Evolutionary conservation across 306 rosid genomes (phyloP).

Genomic region (Prosopis cineraria): DNA sequence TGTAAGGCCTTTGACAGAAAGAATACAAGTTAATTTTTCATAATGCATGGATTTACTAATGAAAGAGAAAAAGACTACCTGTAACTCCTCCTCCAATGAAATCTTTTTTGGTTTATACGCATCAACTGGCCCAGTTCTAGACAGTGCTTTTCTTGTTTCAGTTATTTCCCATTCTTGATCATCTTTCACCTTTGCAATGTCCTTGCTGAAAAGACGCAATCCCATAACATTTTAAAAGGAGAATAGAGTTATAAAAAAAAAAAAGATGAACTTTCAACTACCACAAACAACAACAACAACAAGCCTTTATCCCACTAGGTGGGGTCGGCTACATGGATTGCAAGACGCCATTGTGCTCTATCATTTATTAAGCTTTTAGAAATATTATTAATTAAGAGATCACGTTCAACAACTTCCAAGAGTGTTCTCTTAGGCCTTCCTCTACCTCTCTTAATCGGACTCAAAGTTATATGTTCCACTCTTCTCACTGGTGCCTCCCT

Average conservation of each 20-base stretch:
- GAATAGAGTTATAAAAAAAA: not conserved
- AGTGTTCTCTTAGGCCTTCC: no score
- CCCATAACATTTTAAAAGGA: slow-evolving; percentile 29
- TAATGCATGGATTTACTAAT: not conserved
- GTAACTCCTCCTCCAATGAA: slow-evolving; percentile 73
- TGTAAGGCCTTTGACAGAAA: slow-evolving; percentile 57
- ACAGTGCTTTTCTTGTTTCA: slow-evolving; percentile 74
- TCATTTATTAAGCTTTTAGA: no score
- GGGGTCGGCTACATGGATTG: no score
- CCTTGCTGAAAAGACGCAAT: slow-evolving; percentile 63
- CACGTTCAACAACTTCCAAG: no score
- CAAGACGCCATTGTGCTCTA: no score
- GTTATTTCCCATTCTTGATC: slow-evolving; percentile 91
- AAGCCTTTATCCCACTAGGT: no score
- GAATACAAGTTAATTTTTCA: slow-evolving; percentile 25
- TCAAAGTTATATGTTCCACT: no score
- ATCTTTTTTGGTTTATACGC: slow-evolving; percentile 75
- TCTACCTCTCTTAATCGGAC: no score
- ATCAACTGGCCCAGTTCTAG: slow-evolving; percentile 72
- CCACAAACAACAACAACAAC: no score
- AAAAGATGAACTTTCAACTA: slow-evolving; percentile 5
- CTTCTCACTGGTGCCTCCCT: no score
- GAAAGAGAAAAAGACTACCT: slow-evolving; percentile 47
- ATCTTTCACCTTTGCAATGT: slow-evolving; percentile 81
- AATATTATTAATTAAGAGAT: no score